A percentile compares a stretch with the other conserved stretches of the same genome.
Conservation (phyloP, 2,329 filamentous ascomycete species). For the Pyrenophora seminiperda region DNA sequence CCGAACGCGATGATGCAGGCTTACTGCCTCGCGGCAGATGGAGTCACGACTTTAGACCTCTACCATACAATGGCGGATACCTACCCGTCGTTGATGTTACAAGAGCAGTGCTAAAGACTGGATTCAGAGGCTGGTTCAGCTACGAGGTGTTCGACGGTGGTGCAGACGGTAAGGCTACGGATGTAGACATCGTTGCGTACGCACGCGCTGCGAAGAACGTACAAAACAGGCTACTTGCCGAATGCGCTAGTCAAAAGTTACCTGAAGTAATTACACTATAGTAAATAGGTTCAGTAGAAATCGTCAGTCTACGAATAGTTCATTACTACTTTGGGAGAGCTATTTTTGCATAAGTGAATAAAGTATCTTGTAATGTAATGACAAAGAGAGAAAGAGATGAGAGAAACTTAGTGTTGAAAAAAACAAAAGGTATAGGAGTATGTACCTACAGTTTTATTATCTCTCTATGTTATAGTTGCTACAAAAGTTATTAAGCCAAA, state of each 20-base stretch:
- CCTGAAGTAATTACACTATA: slow-evolving; percentile 18
- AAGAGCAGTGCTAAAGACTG: slow-evolving; percentile 68
- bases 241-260: slow-evolving; percentile 34
- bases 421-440: too few species aligned
- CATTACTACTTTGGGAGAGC: background rate
- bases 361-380: too few species aligned
- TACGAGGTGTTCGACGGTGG: slow-evolving; percentile 73
- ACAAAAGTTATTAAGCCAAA: too few species aligned
- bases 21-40: slow-evolving; percentile 67
- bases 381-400: too few species aligned
- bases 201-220: slow-evolving; percentile 59
- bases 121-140: slow-evolving; percentile 69
- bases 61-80: slow-evolving; percentile 74
- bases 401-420: too few species aligned
- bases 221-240: slow-evolving; percentile 48
- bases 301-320: too few species aligned
- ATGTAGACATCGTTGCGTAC: slow-evolving; percentile 58
- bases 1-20: slow-evolving; percentile 57
- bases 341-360: too few species aligned
- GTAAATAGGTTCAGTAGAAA: slow-evolving; percentile 2
- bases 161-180: slow-evolving; percentile 58
- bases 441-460: too few species aligned
- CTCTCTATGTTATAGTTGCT: too few species aligned
- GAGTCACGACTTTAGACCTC: slow-evolving; percentile 72
- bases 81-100: slow-evolving; percentile 69